Percentiles rank a stretch among this genome's conserved stretches.
phyloP scores from a whole-genome alignment of 1,284 basidiomycete species.

The Lignosus rhinocerotis region DNA sequence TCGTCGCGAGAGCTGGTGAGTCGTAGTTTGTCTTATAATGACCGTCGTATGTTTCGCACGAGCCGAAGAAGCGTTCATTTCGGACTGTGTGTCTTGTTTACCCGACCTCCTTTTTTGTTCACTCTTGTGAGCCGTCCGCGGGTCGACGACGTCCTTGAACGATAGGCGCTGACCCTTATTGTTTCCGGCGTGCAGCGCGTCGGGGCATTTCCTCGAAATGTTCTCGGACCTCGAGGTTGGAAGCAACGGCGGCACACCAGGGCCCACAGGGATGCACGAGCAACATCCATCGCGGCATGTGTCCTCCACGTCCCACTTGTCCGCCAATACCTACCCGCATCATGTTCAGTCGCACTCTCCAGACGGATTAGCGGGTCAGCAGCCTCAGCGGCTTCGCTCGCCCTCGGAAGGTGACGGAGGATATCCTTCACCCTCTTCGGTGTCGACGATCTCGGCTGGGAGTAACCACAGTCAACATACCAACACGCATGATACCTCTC shows the following conservation, averaged over 20 bases:
- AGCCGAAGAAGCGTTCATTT: background rate
- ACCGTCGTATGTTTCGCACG: background rate
- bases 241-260: conserved; percentile 19
- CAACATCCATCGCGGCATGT: conserved; percentile 11
- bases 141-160: background rate
- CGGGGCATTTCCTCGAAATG: conserved; percentile 26
- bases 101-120: background rate
- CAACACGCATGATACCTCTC: conserved; percentile 11
- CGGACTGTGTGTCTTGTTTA: background rate
- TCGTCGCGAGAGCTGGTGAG: conserved; percentile 27
- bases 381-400: conserved; percentile 2
- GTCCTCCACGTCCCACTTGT: conserved; percentile 13
- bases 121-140: background rate
- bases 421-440: conserved; percentile 23
- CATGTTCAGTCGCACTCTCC: conserved; percentile 15
- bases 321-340: conserved; percentile 14
- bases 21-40: background rate
- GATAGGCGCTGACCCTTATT: conserved; percentile 10
- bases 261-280: conserved; percentile 13
- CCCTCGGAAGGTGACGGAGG: conserved; percentile 14
- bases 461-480: conserved; percentile 16
- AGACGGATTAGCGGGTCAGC: background rate
- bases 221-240: conserved; percentile 28
- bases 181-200: conserved; percentile 18
- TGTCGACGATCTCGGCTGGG: conserved; percentile 22